phyloP scores from a whole-genome alignment of 306 rosid species.

The Dalbergia cochinchinensis region DNA sequence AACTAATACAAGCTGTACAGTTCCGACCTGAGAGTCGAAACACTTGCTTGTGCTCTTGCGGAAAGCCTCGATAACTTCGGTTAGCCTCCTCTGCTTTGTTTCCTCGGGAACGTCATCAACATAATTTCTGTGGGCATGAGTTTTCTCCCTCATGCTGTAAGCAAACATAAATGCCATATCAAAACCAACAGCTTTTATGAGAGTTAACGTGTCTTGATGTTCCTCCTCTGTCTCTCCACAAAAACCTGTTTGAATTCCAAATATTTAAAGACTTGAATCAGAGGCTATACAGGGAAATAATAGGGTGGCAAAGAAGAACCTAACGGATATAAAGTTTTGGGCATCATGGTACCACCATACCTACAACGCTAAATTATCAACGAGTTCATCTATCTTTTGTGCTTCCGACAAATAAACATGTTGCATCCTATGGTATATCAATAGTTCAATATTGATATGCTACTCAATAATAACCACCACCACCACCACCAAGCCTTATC shows the following conservation, averaged over 20 bases:
- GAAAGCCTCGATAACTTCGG: slow-evolving; percentile 85
- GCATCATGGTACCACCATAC: slow-evolving; percentile 31
- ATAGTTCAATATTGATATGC: slow-evolving; percentile 1
- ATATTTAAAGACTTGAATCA: slow-evolving; percentile 4
- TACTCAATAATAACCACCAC: background rate
- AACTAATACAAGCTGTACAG: slow-evolving; percentile 84
- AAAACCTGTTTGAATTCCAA: slow-evolving; percentile 72
- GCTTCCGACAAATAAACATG: slow-evolving; percentile 32
- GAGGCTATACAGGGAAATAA: slow-evolving; percentile 4
- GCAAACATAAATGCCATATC: slow-evolving; percentile 99
- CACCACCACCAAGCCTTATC: too few species aligned
- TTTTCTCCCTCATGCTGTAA: slow-evolving; percentile 98
- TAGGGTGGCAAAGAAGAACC: slow-evolving; percentile 12
- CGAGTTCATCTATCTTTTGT: slow-evolving; percentile 15
- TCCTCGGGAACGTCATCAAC: slow-evolving; percentile 86
- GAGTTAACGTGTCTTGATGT: slow-evolving; percentile 76
- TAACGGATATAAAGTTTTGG: slow-evolving; percentile 24
- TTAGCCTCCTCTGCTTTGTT: slow-evolving; percentile 90
- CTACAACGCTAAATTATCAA: slow-evolving; percentile 20
- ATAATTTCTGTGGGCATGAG: slow-evolving; percentile 95
- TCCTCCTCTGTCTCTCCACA: slow-evolving; percentile 97
- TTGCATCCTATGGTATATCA: slow-evolving; percentile 24
- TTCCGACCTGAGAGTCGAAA: slow-evolving; percentile 81
- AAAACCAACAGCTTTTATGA: slow-evolving; percentile 75
- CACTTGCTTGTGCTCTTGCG: slow-evolving; percentile 92